Evolutionary conservation across 2,329 filamentous ascomycete genomes (phyloP), one percentile per base, ranked within the genome.

Genomic region (Neofusicoccum ribis): DNA sequence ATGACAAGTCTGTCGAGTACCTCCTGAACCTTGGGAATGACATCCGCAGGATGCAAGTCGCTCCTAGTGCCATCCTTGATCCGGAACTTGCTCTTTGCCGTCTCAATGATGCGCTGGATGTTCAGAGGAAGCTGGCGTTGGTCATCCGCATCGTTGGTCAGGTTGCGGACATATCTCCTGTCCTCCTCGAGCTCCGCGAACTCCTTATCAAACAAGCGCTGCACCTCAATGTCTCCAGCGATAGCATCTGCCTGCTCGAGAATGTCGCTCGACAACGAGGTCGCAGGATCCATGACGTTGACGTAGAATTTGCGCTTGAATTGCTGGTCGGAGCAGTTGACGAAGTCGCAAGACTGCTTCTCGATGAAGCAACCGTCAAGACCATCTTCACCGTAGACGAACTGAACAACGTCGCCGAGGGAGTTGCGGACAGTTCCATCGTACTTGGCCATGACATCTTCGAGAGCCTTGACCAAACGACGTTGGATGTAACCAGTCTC

Each of bases 401-500:
- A 99, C 75, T 99, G 94, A 63, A 99, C 89, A 68, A 99, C 91
- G 72, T 99, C 96, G 51, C 95, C 95, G 50, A 98, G 85, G 2
- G 95, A 99, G 79, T 99, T 99, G 66, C 95, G 90, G 34, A 99
- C 93, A 5, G 95, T 99, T 68, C 94, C 94, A 72, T 99, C 95
- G 75, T 99, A 99, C 74, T 96, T 96, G 66, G 94, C 93, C 83
- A 94, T 97, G 62, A 98, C 90, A 78, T 99, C 95, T 84, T 99
- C 95, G 3, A 99, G 86, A 11, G 96, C 96, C 81, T 99, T 99
- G 74, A 99, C 95, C 51, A 99, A 86, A 84, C 96, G 93, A 81
- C 95, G 92, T 80, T 99, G 96, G 70, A 99, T 99, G 78, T 99
- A 99, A 81, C 95, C 95, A 65, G 96, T 99, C 80, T 99, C 96